Conservation (phyloP, 805 yeast species). For the Nadsonia fulvescens region DNA sequence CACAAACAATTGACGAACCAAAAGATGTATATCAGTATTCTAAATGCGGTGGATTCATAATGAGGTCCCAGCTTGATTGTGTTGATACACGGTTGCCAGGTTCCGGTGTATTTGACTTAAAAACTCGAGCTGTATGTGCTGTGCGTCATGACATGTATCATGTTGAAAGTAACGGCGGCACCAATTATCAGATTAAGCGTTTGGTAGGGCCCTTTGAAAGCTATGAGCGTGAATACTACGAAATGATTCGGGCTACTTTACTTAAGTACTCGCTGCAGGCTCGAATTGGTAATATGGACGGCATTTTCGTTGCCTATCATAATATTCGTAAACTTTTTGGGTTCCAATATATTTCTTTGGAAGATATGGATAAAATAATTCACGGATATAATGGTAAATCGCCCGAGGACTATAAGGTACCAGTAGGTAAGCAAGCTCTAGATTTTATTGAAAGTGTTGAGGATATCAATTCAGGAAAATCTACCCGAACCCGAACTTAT, state of each 20-base stretch:
- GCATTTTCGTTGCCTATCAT: slow-evolving; percentile 83
- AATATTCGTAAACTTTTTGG: slow-evolving; percentile 70
- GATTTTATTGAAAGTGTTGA: slow-evolving; percentile 3
- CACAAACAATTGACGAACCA: slow-evolving; percentile 4
- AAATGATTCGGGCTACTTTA: slow-evolving; percentile 56
- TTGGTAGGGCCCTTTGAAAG: slow-evolving; percentile 54
- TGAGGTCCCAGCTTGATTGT: slow-evolving; percentile 88
- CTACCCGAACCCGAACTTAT: no score
- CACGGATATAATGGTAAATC: no score
- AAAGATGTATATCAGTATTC: slow-evolving; percentile 29
- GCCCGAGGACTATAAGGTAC: no score
- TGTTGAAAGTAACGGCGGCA: slow-evolving; percentile 36
- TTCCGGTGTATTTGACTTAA: slow-evolving; percentile 78
- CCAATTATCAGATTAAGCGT: slow-evolving; percentile 49
- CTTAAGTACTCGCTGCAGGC: slow-evolving; percentile 83
- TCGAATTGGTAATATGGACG: slow-evolving; percentile 91
- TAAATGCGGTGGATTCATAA: slow-evolving; percentile 42
- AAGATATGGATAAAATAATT: slow-evolving; percentile 46
- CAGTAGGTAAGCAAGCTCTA: slow-evolving; percentile 13
- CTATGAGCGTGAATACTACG: slow-evolving; percentile 64
- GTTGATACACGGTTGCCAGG: slow-evolving; percentile 64
- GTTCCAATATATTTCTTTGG: slow-evolving; percentile 68
- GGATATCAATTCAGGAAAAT: slow-evolving; percentile 12
- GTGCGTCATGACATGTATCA: slow-evolving; percentile 60
- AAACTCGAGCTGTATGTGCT: slow-evolving; percentile 80